These are phyloP conservation scores for Barbatosphaeria neglecta DNA, from an alignment of 495 filamentous ascomycete genomes.

Conservation along the genomic window DNA sequence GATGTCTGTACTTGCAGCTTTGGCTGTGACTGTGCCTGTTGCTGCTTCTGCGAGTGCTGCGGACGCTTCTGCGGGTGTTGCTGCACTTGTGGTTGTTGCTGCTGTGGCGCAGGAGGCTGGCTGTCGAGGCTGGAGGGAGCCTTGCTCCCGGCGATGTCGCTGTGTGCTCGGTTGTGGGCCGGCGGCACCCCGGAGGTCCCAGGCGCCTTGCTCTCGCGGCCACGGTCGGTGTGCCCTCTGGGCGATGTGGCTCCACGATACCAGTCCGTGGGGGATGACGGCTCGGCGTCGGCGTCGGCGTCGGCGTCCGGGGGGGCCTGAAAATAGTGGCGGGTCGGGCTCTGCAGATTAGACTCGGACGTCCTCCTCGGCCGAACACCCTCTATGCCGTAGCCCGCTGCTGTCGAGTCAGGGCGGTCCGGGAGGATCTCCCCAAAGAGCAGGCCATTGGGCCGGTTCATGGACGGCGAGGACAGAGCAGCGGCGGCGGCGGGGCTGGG, in stretches of 20 bases:
- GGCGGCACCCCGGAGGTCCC: slow-evolving; percentile 14
- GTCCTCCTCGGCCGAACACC: slow-evolving; percentile 24
- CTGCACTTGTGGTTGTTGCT: slow-evolving; percentile 7
- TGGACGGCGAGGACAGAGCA: slow-evolving; percentile 12
- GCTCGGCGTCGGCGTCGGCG: slow-evolving; percentile 31
- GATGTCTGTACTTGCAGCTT: slow-evolving; percentile 10
- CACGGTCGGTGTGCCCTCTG: slow-evolving; percentile 18
- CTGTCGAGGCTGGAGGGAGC: slow-evolving; percentile 12
- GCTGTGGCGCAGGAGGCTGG: slow-evolving; percentile 1
- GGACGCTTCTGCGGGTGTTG: not conserved
- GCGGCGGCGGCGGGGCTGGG: slow-evolving; percentile 12
- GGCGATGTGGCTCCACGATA: slow-evolving; percentile 28
- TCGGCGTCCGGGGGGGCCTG: slow-evolving; percentile 30
- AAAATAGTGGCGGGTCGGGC: slow-evolving; percentile 19
- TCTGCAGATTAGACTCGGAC: slow-evolving; percentile 34
- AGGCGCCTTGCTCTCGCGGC: slow-evolving; percentile 10
- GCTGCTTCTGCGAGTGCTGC: slow-evolving; percentile 1
- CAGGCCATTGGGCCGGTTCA: slow-evolving; percentile 18
- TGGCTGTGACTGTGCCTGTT: slow-evolving; percentile 7
- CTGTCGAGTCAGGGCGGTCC: slow-evolving; percentile 22
- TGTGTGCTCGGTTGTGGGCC: slow-evolving; percentile 35
- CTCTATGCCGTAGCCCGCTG: slow-evolving; percentile 40
- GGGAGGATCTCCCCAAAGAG: slow-evolving; percentile 43
- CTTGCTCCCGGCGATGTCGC: slow-evolving; percentile 33
- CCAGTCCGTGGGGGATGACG: slow-evolving; percentile 42